These are phyloP conservation scores for Vitis riparia DNA, from an alignment of 164 flowering plant species.

Conservation along the genomic window DNA sequence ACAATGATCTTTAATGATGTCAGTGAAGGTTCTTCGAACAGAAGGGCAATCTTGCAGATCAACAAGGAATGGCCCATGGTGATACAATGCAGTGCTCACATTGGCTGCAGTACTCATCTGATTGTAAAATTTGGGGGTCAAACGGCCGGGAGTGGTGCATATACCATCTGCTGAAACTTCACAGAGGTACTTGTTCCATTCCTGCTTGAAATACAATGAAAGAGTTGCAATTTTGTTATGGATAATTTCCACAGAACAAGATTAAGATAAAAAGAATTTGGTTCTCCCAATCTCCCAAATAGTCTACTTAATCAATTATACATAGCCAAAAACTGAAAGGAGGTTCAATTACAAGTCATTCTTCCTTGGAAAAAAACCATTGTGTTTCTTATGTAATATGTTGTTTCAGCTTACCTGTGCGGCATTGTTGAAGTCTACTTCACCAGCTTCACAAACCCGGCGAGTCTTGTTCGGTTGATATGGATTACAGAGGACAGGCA, in stretches of 20 bases:
- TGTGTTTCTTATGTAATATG: too few species aligned
- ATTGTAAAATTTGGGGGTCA: slow-evolving; percentile 23
- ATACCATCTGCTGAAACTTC: slow-evolving; percentile 15
- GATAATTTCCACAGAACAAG: too few species aligned
- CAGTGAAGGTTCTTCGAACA: slow-evolving; percentile 22
- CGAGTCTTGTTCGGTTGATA: slow-evolving; percentile 28
- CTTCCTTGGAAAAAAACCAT: too few species aligned
- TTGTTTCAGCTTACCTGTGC: slow-evolving; percentile 34
- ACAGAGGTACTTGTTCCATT: slow-evolving; percentile 28
- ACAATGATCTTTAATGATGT: slow-evolving; percentile 26
- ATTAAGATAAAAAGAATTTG: too few species aligned
- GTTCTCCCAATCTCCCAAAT: too few species aligned
- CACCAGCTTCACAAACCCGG: slow-evolving; percentile 36
- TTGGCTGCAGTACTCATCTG: slow-evolving; percentile 24
- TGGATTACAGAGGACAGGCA: slow-evolving; percentile 58
- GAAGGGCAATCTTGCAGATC: slow-evolving; percentile 29
- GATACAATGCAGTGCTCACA: slow-evolving; percentile 21
- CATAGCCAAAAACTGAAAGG: too few species aligned
- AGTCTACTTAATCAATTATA: too few species aligned
- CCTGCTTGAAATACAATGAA: background rate
- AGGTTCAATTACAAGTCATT: too few species aligned
- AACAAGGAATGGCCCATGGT: slow-evolving; percentile 28
- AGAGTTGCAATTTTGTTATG: too few species aligned
- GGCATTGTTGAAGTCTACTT: slow-evolving; percentile 38
- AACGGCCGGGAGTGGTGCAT: slow-evolving; percentile 32